Base-by-base conservation (phyloP, 129 eudicot genomes). In the Artemisia tridentata region DNA sequence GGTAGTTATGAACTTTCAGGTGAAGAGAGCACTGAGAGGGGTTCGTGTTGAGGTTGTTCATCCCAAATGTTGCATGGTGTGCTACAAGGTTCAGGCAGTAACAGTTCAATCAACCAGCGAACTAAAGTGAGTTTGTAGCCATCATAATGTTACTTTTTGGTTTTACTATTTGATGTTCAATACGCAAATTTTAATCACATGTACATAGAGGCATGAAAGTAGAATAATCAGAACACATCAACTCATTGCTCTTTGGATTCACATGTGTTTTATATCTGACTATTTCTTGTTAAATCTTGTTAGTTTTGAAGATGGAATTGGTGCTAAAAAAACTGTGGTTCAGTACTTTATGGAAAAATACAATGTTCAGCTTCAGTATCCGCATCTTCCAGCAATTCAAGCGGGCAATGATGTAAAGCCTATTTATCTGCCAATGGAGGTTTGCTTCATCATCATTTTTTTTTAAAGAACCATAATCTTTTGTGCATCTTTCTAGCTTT, bases 351-450 rank as follows among this genome's bases (percentile, higher is more conserved):
- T 60, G 0, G 38, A 76, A 41, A 82, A 66, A 50, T 86, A 91
- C 78, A 65, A 82, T 11, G 56, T 82, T 3, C 8, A 14, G 0
- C 81, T 88, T 16, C 47, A 57, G 7, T 82, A 25, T 68, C 82
- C 84, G 0, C 8, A 14, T 10, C 84, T 86, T 72, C 99, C 90
- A 45, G 97, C 89, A 7, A 53, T 86, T 52, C 84, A 78, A 50
- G 77, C 80, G 16, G 88, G 98, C 68, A 71, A 73, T 15, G 90
- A 79, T 13, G 78, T 86, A 12, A 90, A 76, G 27, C 86, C 93
- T 0, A 72, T 67, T 0, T 87, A 84, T 68, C 27, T 93, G 31
- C 99, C 96, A 2, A 85, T 91, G 87, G 99, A 93, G 99, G 99
- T 93, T 6, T 50, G 20, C 21, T 25, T 4, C 45, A 49, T 12